These are phyloP conservation scores for Yamadazyma epiphylla DNA, from an alignment of 1,139 yeast species.

Conservation along the genomic window DNA sequence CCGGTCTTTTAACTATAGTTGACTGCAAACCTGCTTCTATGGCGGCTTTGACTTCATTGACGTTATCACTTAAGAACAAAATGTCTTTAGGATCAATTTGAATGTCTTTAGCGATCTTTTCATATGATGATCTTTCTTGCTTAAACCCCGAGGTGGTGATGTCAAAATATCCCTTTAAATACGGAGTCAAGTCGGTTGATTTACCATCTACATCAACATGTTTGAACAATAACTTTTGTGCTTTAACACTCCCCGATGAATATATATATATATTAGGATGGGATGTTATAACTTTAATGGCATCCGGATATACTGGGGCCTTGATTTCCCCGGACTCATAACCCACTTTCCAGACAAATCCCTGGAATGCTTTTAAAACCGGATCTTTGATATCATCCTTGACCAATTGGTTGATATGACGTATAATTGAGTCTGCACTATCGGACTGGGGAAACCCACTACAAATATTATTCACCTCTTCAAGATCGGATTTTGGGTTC, in stretches of 20 bases:
- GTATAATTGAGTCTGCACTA: slow-evolving; percentile 22
- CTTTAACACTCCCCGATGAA: slow-evolving; percentile 88
- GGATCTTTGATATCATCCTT: slow-evolving; percentile 73
- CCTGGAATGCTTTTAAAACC: slow-evolving; percentile 73
- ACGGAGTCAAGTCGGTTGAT: slow-evolving; percentile 47
- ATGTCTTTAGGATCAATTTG: slow-evolving; percentile 31
- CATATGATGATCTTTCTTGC: slow-evolving; percentile 54
- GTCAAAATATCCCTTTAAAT: slow-evolving; percentile 71
- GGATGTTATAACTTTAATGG: slow-evolving; percentile 49
- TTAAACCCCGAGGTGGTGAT: slow-evolving; percentile 82
- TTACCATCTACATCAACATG: slow-evolving; percentile 42
- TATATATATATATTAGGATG: slow-evolving; percentile 56
- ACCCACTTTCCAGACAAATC: slow-evolving; percentile 78
- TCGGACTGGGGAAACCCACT: slow-evolving; percentile 32
- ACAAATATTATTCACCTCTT: slow-evolving; percentile 28
- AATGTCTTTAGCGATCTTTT: slow-evolving; percentile 49
- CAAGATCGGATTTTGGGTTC: slow-evolving; percentile 4
- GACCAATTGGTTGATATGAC: slow-evolving; percentile 46
- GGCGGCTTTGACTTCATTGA: slow-evolving; percentile 71
- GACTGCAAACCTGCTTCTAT: slow-evolving; percentile 58
- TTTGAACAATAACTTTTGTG: slow-evolving; percentile 73
- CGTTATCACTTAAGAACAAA: slow-evolving; percentile 74
- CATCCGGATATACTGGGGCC: slow-evolving; percentile 79
- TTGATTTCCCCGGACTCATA: slow-evolving; percentile 67
- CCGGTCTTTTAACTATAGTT: slow-evolving; percentile 65